phyloP scores from a whole-genome alignment of 768 basidiomycete genomes.

The Chiua virens region DNA sequence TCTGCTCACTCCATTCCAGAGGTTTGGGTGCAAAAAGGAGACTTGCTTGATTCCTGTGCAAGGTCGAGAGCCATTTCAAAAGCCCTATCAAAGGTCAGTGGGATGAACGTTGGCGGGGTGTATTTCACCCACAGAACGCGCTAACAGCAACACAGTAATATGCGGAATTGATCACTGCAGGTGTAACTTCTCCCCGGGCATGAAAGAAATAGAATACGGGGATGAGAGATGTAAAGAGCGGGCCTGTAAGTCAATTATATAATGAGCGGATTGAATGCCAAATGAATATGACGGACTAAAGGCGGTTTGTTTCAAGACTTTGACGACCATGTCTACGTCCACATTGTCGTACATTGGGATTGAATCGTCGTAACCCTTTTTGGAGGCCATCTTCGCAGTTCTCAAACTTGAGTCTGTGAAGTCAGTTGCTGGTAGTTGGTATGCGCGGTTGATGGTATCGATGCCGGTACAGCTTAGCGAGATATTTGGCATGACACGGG shows the following conservation, averaged over 20 bases:
- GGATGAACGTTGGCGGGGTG: not conserved
- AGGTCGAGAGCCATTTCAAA: slow-evolving; percentile 63
- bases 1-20: slow-evolving; percentile 85
- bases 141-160: slow-evolving; percentile 61
- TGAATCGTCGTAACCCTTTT: slow-evolving; percentile 30
- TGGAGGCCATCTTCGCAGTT: slow-evolving; percentile 15
- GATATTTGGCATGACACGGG: too few relatives aligned
- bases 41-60: slow-evolving; percentile 75
- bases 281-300: slow-evolving; percentile 60
- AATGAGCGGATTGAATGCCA: not conserved
- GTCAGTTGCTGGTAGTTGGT: too few relatives aligned
- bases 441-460: too few relatives aligned
- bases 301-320: slow-evolving; percentile 73
- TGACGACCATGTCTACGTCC: slow-evolving; percentile 76
- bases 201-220: slow-evolving; percentile 80
- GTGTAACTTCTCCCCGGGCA: slow-evolving; percentile 51
- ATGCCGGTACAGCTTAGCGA: too few relatives aligned
- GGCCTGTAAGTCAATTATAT: slow-evolving; percentile 47
- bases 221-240: slow-evolving; percentile 81
- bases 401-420: not conserved
- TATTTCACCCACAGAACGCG: slow-evolving; percentile 58
- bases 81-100: slow-evolving; percentile 47
- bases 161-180: slow-evolving; percentile 49
- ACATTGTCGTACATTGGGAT: slow-evolving; percentile 65
- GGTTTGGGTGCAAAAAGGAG: slow-evolving; percentile 57